A percentile compares a stretch with the other conserved stretches of the same genome.
These are phyloP conservation scores for Phaseolus coccineus DNA, from an alignment of 331 rosid species.

Conservation along the genomic window DNA sequence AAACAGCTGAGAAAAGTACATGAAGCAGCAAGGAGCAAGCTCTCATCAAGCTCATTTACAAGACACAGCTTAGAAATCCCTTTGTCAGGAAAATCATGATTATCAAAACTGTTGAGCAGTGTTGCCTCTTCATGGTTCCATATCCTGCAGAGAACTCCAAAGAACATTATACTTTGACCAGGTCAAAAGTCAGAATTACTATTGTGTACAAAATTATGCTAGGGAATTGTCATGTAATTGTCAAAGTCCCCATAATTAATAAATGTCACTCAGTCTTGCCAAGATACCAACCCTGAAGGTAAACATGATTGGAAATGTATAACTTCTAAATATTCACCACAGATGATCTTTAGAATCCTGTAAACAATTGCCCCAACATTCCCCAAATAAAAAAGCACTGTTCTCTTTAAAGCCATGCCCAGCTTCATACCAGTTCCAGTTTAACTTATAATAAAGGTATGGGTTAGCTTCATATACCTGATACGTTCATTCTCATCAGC, in stretches of 20 bases:
- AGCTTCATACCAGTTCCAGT: constrained; percentile 29
- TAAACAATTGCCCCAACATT: constrained; percentile 13
- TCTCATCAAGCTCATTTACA: constrained; percentile 94
- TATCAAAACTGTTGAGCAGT: constrained; percentile 88
- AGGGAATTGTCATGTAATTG: neutral
- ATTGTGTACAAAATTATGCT: constrained; percentile 14
- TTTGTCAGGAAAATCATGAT: constrained; percentile 89
- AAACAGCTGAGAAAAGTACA: constrained; percentile 58
- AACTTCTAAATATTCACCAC: neutral
- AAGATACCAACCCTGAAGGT: neutral
- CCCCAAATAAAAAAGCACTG: neutral
- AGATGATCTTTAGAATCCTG: neutral
- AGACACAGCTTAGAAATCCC: constrained; percentile 95
- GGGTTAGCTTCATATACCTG: constrained; percentile 59
- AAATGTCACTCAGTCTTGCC: neutral
- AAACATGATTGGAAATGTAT: constrained; percentile 22
- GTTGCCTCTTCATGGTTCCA: constrained; percentile 88
- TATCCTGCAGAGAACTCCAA: constrained; percentile 59
- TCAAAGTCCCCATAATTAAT: neutral
- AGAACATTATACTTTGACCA: constrained; percentile 36
- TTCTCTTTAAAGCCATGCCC: constrained; percentile 23
- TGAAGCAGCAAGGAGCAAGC: constrained; percentile 98
- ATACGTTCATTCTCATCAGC: constrained; percentile 98
- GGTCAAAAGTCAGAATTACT: constrained; percentile 29
- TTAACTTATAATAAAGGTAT: constrained; percentile 16